These are phyloP conservation scores for Penicilliopsis zonata DNA, from an alignment of 495 filamentous ascomycete species.

Conservation along the genomic window DNA sequence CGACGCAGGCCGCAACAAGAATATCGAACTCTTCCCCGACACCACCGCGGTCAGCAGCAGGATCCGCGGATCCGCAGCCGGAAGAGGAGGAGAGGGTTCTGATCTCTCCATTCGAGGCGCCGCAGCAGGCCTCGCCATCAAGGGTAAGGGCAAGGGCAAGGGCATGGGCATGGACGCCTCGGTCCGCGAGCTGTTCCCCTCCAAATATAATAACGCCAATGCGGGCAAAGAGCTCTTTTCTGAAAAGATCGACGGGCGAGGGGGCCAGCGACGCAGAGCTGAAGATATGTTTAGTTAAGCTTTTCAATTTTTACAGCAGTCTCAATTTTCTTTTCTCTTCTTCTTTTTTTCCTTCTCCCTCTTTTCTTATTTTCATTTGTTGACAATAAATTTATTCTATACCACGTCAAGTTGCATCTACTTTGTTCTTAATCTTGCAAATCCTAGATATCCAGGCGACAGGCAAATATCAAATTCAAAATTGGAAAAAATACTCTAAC, in stretches of 20 bases:
- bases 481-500: too few relatives aligned
- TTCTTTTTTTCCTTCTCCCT: too few relatives aligned
- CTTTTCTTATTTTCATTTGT: neutral
- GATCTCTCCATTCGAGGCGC: constrained; percentile 59
- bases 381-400: too few relatives aligned
- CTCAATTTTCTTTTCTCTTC: too few relatives aligned
- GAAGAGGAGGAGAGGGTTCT: constrained; percentile 44
- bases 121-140: constrained; percentile 31
- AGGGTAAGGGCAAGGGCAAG: constrained; percentile 29
- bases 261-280: constrained; percentile 33
- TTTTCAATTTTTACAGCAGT: too few relatives aligned
- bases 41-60: constrained; percentile 35
- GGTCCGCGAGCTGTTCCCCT: constrained; percentile 60
- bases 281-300: constrained; percentile 39
- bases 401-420: too few relatives aligned
- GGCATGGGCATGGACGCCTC: too few relatives aligned
- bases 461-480: too few relatives aligned
- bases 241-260: constrained; percentile 37
- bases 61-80: constrained; percentile 50
- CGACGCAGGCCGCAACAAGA: constrained; percentile 20
- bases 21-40: constrained; percentile 29
- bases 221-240: constrained; percentile 61
- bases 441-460: too few relatives aligned
- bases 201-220: constrained; percentile 49
- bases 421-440: too few relatives aligned